phyloP scores from a whole-genome alignment of 2,329 filamentous ascomycete genomes.

The Sporothrix humicola region DNA sequence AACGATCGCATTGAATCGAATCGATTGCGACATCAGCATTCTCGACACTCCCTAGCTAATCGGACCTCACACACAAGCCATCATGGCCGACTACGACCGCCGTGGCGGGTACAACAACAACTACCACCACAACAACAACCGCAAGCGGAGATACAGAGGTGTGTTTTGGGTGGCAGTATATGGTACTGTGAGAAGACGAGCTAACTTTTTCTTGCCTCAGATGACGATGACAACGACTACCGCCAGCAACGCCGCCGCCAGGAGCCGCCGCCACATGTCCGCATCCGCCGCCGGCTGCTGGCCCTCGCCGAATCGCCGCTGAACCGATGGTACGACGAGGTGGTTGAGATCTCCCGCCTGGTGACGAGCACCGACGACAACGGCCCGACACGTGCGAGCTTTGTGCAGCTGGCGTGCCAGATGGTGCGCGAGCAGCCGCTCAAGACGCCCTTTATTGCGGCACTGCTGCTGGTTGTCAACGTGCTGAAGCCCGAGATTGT shows the following conservation, averaged over 20 bases:
- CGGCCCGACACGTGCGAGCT: conserved; percentile 73
- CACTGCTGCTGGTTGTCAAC: conserved; percentile 80
- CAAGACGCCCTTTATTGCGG: conserved; percentile 94
- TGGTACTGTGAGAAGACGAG: not conserved
- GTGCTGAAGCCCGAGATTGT: conserved; percentile 76
- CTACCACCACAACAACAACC: conserved; percentile 43
- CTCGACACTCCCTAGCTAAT: not conserved
- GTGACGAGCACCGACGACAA: conserved; percentile 84
- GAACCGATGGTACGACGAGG: conserved; percentile 78
- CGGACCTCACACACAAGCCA: conserved; percentile 18
- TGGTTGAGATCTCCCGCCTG: conserved; percentile 73
- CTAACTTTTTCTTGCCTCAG: conserved; percentile 1
- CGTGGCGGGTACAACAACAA: conserved; percentile 53
- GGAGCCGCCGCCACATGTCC: conserved; percentile 70
- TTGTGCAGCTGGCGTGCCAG: conserved; percentile 75
- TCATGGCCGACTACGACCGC: conserved; percentile 64
- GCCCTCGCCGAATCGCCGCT: conserved; percentile 81
- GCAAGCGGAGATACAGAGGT: conserved; percentile 85
- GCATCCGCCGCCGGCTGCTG: conserved; percentile 78
- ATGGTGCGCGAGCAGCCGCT: conserved; percentile 89
- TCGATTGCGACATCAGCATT: not conserved
- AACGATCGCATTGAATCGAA: not conserved
- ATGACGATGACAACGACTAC: conserved; percentile 74
- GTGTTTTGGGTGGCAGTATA: not conserved
- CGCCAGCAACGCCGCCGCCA: conserved; percentile 75